Evolutionary conservation across 2,329 filamentous ascomycete species (phyloP).

Genomic region (Neoarthrinium moseri): DNA sequence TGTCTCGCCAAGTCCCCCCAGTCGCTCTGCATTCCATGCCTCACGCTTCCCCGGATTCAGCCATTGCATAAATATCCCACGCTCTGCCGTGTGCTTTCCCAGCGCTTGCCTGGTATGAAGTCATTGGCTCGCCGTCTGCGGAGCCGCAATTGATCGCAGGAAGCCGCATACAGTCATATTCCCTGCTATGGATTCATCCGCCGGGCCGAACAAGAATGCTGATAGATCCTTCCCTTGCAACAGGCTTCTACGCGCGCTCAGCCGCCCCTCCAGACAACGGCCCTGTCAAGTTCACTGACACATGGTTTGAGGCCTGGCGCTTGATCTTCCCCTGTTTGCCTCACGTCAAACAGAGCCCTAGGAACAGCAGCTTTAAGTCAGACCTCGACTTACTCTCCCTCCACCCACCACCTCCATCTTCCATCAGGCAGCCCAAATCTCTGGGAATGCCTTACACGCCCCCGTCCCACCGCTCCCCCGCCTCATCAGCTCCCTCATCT

Average conservation of each 20-base stretch:
- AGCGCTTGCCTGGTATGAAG: conserved; percentile 7
- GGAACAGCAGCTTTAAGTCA: conserved; percentile 22
- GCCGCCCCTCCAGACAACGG: conserved; percentile 18
- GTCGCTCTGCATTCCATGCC: conserved; percentile 8
- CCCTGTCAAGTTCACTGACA: conserved; percentile 14
- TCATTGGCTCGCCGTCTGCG: conserved; percentile 5
- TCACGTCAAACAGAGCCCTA: conserved; percentile 21
- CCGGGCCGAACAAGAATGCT: conserved; percentile 24
- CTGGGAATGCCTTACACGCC: conserved; percentile 85
- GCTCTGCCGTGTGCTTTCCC: conserved; percentile 10
- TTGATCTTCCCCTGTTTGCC: conserved; percentile 27
- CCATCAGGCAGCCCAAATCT: conserved; percentile 25
- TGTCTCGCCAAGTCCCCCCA: conserved; percentile 5
- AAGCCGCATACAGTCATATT: conserved; percentile 17
- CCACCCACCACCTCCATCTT: conserved; percentile 20
- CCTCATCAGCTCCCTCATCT: conserved; percentile 56
- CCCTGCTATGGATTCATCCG: conserved; percentile 26
- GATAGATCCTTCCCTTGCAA: conserved; percentile 24
- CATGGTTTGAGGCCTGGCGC: conserved; percentile 25
- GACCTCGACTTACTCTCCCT: conserved; percentile 18
- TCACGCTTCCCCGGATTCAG: conserved; percentile 17
- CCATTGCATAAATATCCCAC: conserved; percentile 21
- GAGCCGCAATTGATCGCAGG: not conserved
- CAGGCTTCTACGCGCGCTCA: conserved; percentile 25
- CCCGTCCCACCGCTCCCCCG: conserved; percentile 65